A percentile compares a stretch with the other conserved stretches of the same genome.
phyloP scores from a whole-genome alignment of 257 asterid species.

The Fraxinus americana region DNA sequence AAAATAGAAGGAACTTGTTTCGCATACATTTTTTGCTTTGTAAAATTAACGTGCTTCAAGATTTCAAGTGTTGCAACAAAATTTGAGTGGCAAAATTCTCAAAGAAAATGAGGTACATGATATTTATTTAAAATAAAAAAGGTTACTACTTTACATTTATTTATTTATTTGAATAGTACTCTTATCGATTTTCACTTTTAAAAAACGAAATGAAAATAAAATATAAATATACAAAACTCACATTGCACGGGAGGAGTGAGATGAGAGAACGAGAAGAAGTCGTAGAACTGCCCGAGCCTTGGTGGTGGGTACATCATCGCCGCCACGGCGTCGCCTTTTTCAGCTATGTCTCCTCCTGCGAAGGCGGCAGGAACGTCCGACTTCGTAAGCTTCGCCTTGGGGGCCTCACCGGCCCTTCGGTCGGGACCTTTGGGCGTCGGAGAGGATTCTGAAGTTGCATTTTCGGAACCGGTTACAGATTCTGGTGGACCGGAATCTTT shows the following conservation, averaged over 20 bases:
- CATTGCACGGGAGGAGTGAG: conserved; percentile 87
- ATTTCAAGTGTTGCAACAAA: not conserved
- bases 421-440: conserved; percentile 43
- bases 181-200: not conserved
- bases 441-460: conserved; percentile 33
- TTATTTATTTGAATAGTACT: too few species aligned
- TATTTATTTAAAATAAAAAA: too few species aligned
- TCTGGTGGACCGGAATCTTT: conserved; percentile 34
- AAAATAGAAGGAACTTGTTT: not conserved
- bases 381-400: conserved; percentile 41
- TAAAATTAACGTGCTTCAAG: not conserved
- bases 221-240: conserved; percentile 31
- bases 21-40: not conserved
- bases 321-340: conserved; percentile 49
- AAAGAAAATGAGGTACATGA: not conserved
- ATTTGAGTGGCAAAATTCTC: not conserved
- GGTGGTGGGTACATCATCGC: conserved; percentile 80
- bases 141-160: too few species aligned
- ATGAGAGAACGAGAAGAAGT: conserved; percentile 80
- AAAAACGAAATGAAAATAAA: not conserved
- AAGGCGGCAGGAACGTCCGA: conserved; percentile 32
- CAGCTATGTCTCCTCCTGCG: conserved; percentile 38
- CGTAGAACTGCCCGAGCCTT: conserved; percentile 76
- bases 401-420: conserved; percentile 39
- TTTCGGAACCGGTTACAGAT: conserved; percentile 38